Evolutionary conservation across 352 stramenopile genomes (phyloP).

Genomic region (Globisporangium heterothallicum): DNA sequence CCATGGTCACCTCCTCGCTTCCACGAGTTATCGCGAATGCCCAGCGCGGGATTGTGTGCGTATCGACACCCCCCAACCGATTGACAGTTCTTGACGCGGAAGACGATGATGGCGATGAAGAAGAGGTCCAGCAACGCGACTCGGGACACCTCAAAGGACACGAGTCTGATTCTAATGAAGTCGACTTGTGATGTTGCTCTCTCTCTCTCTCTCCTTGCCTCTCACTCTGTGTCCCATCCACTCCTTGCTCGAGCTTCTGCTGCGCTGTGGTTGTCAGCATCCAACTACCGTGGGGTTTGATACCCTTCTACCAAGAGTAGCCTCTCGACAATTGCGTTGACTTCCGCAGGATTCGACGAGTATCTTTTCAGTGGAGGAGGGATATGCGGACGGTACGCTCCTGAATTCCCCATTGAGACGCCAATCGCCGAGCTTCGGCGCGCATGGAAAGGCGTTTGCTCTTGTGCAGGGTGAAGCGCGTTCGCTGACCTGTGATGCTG

Average conservation of each 20-base stretch:
- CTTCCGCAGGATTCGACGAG: constrained; percentile 29
- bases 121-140: not conserved
- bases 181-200: constrained; percentile 18
- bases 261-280: too few species aligned
- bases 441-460: not conserved
- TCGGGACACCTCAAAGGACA: not conserved
- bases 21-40: constrained; percentile 36
- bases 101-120: constrained; percentile 37
- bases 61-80: constrained; percentile 23
- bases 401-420: constrained; percentile 1
- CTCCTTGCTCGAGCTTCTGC: too few species aligned
- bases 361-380: constrained; percentile 18
- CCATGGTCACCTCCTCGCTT: not conserved
- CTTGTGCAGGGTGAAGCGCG: not conserved
- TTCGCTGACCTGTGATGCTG: constrained; percentile 1
- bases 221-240: not conserved
- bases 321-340: constrained; percentile 44
- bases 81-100: constrained; percentile 59
- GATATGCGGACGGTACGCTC: too few species aligned
- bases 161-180: constrained; percentile 24
- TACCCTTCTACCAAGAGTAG: constrained; percentile 54
- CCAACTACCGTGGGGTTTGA: constrained; percentile 16
- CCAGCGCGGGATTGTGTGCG: constrained; percentile 49
- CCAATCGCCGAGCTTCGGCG: constrained; percentile 10
- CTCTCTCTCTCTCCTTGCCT: not conserved